Base-by-base conservation (phyloP, 768 basidiomycete species). In the Suillus discolor region DNA sequence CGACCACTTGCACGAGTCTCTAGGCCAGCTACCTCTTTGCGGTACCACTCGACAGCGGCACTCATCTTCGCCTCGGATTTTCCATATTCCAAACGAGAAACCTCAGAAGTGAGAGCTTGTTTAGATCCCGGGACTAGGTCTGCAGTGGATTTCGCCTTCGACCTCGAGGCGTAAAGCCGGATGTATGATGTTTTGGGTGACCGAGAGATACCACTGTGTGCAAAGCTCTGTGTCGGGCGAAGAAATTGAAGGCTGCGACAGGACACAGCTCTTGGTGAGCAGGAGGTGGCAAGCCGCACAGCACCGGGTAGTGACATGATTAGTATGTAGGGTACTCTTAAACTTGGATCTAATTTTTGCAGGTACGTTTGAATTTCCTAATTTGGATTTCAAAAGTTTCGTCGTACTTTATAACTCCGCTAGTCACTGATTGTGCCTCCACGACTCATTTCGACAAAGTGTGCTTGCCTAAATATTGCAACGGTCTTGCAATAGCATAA, bases 1-100 rank as follows among this genome's bases (percentile, higher is more conserved):
- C 92, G 89, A 38, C 93, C 93, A 62, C 81, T 86, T 1, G 90
- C 91, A 16, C 92, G 87, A 25, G 83, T 85, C 75, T 93, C 91
- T 25, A 88, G 79, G 20, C 78, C 82, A n/a, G 89, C 87, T 61
- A 91, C 89, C 71, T 93, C 91, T 67, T 91, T 91, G 63, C 87
- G 82, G 81, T 86, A 90, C 86, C 88, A 89, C 25, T 91, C 90
- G n/a, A 90, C 82, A 4, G 84, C 80, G 2, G 80, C 73, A 41
- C 78, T 72, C 91, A 95, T 94, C 66, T 84, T 85, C 8, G 80
- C 74, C 67, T 90, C 89, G 0, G 87, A 78, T 69, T 87, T 89
- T 41, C 80, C 75, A 68, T 90, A 90, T 71, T 92, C 91, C 13
- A 81, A 79, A 44, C 80, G 83, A 8, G 88, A 80, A 2, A 81